Conservation (phyloP, 805 yeast genomes). For the Yarrowia osloensis region DNA sequence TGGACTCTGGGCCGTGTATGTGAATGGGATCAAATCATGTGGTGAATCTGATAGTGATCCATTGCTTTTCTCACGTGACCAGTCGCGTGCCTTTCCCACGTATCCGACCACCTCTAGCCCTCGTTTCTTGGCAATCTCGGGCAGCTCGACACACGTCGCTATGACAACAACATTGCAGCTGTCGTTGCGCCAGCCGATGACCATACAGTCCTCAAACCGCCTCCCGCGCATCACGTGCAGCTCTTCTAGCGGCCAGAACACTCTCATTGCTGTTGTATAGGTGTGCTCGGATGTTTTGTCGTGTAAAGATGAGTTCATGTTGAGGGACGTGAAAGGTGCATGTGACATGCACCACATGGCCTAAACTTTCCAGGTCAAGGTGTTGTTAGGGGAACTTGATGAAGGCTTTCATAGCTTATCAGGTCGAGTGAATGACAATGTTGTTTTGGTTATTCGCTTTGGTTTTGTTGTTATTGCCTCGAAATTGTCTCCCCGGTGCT, state of each 20-base stretch:
- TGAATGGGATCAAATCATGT: neutral
- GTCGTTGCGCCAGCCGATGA: constrained; percentile 39
- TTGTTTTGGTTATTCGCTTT: no score
- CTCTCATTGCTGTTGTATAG: constrained; percentile 32
- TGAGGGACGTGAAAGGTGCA: neutral
- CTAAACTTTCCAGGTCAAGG: no score
- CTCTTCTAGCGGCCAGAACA: constrained; percentile 44
- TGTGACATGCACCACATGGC: neutral
- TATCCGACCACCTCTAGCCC: neutral
- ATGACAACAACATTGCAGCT: constrained; percentile 31
- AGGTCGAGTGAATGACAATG: no score
- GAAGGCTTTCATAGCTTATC: no score
- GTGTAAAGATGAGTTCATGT: neutral
- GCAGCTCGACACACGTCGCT: neutral
- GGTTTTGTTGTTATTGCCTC: no score
- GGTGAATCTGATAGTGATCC: neutral
- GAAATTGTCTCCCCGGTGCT: no score
- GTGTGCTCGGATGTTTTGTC: neutral
- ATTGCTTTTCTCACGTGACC: neutral
- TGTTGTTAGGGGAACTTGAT: no score
- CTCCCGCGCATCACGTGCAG: constrained; percentile 33
- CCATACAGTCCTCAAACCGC: constrained; percentile 33
- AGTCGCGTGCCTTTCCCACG: neutral
- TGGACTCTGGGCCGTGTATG: neutral
- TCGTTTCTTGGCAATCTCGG: neutral